phyloP scores from a whole-genome alignment of 2,329 filamentous ascomycete genomes.

The Penicillium expansum region DNA sequence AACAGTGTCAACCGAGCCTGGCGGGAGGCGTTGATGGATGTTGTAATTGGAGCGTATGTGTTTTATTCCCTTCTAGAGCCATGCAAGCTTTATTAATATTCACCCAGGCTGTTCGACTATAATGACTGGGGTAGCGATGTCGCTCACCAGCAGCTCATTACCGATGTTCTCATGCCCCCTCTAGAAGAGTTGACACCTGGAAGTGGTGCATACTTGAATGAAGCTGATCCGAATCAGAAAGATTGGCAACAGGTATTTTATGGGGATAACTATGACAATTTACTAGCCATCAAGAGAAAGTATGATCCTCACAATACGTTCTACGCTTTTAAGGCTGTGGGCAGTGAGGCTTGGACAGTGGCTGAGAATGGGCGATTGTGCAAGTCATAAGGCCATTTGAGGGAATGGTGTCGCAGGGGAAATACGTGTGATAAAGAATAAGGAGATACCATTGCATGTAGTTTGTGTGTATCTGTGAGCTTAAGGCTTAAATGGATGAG shows the following conservation, averaged over 20 bases:
- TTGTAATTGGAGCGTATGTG: conserved; percentile 9
- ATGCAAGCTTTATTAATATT: neutral
- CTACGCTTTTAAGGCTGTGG: conserved; percentile 14
- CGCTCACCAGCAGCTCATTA: conserved; percentile 6
- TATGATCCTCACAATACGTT: conserved; percentile 15
- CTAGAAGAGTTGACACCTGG: conserved; percentile 13
- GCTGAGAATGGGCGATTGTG: neutral
- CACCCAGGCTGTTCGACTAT: conserved; percentile 7
- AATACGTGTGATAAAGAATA: neutral
- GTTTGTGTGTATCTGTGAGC: neutral
- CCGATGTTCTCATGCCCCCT: conserved; percentile 6
- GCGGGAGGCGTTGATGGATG: conserved; percentile 6
- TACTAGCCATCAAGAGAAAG: conserved; percentile 10
- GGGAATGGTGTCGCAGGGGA: no score
- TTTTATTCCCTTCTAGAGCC: neutral
- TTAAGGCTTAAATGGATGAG: no score
- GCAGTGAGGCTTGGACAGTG: conserved; percentile 9
- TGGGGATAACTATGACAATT: conserved; percentile 11
- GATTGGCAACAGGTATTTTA: conserved; percentile 26
- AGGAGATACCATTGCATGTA: neutral
- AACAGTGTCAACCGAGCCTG: conserved; percentile 19
- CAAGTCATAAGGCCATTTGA: neutral
- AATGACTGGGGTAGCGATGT: neutral
- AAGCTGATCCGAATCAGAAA: conserved; percentile 22
- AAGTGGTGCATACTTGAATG: conserved; percentile 25